Evolutionary conservation across 352 stramenopile species (phyloP).

Genomic region (Pythium plurisporium): DNA sequence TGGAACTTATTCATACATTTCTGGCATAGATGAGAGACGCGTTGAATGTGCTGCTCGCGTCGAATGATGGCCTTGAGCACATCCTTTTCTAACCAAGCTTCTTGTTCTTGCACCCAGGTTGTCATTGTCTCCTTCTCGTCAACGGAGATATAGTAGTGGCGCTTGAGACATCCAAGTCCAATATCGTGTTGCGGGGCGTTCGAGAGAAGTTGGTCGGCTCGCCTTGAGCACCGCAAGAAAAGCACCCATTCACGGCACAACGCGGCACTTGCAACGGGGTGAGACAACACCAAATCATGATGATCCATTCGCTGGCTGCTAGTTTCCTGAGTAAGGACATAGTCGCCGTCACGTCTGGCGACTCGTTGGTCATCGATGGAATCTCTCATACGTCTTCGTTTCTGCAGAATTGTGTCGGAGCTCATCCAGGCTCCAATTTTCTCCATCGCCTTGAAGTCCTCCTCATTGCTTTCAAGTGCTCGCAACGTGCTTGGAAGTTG

Average conservation of each 20-base stretch:
- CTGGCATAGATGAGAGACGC: slow-evolving; percentile 26
- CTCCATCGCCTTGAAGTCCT: slow-evolving; percentile 56
- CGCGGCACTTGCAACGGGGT: slow-evolving; percentile 31
- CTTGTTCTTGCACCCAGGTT: slow-evolving; percentile 53
- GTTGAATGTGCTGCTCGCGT: slow-evolving; percentile 54
- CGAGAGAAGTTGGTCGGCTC: background rate
- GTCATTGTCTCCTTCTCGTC: slow-evolving; percentile 58
- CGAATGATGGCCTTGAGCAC: slow-evolving; percentile 50
- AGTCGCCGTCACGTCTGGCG: slow-evolving; percentile 31
- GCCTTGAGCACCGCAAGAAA: slow-evolving; percentile 48
- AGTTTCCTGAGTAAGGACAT: slow-evolving; percentile 43
- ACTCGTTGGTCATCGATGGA: slow-evolving; percentile 3
- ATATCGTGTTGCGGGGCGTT: slow-evolving; percentile 15
- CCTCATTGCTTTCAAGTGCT: slow-evolving; percentile 36
- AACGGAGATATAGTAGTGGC: slow-evolving; percentile 70
- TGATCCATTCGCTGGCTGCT: slow-evolving; percentile 10
- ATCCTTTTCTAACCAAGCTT: slow-evolving; percentile 62
- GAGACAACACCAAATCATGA: slow-evolving; percentile 32
- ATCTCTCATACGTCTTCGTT: slow-evolving; percentile 30
- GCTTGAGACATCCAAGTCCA: slow-evolving; percentile 55
- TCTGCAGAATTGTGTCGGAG: slow-evolving; percentile 45
- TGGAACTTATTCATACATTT: slow-evolving; percentile 71
- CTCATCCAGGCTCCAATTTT: slow-evolving; percentile 60
- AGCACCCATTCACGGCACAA: slow-evolving; percentile 75
- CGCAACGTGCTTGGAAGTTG: slow-evolving; percentile 34